Evolutionary conservation across 768 basidiomycete species (phyloP).

Genomic region (Leucocoprinus leucothites): DNA sequence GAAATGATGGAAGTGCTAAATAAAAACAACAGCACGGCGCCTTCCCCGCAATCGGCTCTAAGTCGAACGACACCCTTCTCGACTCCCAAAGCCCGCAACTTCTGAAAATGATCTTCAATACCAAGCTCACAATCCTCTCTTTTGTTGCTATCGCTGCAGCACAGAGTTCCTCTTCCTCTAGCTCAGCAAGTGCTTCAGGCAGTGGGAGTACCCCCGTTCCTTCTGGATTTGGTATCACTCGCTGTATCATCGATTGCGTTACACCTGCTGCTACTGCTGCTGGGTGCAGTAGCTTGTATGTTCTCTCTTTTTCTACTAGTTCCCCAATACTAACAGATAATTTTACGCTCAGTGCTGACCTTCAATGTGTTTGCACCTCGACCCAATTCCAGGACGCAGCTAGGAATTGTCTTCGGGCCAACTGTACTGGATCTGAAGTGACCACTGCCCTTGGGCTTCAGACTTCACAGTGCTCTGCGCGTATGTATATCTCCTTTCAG

Average conservation of each 20-base stretch:
- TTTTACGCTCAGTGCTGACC: slow-evolving; percentile 16
- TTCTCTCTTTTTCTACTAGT: background rate
- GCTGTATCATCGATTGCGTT: slow-evolving; percentile 20
- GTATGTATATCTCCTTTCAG: slow-evolving; percentile 11
- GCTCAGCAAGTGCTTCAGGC: background rate
- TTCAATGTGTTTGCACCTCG: slow-evolving; percentile 20
- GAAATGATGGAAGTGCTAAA: background rate
- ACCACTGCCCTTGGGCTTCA: slow-evolving; percentile 18
- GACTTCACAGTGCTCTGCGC: slow-evolving; percentile 15
- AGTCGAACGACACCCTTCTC: slow-evolving; percentile 3
- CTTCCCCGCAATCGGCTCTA: background rate
- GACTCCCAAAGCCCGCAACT: background rate
- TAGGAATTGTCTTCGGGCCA: slow-evolving; percentile 15
- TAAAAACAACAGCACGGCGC: background rate
- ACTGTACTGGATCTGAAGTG: slow-evolving; percentile 19
- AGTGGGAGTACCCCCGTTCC: background rate
- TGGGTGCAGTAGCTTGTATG: slow-evolving; percentile 19
- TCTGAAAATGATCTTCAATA: slow-evolving; percentile 4
- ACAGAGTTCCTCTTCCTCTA: background rate
- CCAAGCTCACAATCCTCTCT: background rate
- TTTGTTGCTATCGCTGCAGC: background rate
- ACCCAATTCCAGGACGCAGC: slow-evolving; percentile 21
- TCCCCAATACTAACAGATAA: background rate
- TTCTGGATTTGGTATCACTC: slow-evolving; percentile 14
- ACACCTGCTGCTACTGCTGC: slow-evolving; percentile 16